Evolutionary conservation across 2,329 filamentous ascomycete genomes (phyloP).

Genomic region (Colletotrichum tofieldiae): DNA sequence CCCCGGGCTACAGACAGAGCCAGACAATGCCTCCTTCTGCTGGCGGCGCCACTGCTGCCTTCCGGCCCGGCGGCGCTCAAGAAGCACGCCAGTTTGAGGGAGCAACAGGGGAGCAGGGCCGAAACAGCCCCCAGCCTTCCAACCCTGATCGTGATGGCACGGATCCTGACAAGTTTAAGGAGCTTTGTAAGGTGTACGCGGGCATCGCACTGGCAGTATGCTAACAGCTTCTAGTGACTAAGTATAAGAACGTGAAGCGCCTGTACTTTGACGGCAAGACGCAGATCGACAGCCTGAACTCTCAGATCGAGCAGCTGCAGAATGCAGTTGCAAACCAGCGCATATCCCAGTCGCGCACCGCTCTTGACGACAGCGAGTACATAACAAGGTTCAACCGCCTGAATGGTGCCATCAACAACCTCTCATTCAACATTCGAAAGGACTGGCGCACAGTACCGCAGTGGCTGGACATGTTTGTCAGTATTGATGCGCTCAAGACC

Average conservation of each 20-base stretch:
- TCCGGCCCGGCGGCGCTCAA: conserved; percentile 57
- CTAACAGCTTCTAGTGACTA: conserved; percentile 75
- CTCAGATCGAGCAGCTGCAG: conserved; percentile 93
- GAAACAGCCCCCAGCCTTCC: conserved; percentile 71
- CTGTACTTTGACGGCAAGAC: conserved; percentile 97
- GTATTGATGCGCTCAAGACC: conserved; percentile 85
- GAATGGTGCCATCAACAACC: conserved; percentile 93
- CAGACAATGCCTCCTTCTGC: conserved; percentile 60
- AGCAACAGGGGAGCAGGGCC: conserved; percentile 62
- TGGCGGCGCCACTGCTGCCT: conserved; percentile 54
- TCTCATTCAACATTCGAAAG: conserved; percentile 96
- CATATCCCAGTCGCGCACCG: conserved; percentile 93
- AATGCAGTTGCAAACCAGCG: conserved; percentile 98
- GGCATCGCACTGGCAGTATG: conserved; percentile 46
- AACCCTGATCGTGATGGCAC: conserved; percentile 58
- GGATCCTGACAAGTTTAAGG: conserved; percentile 72
- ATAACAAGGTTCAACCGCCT: conserved; percentile 89
- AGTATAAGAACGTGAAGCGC: conserved; percentile 98
- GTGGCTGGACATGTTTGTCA: conserved; percentile 87
- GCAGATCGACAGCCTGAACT: conserved; percentile 89
- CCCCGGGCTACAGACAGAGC: conserved; percentile 68
- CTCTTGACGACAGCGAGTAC: conserved; percentile 96
- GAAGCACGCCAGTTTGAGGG: conserved; percentile 62
- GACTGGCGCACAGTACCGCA: conserved; percentile 87
- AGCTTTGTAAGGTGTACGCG: conserved; percentile 63